Evolutionary conservation across 352 stramenopile species (phyloP).

Genomic region (Pythium diclinum): DNA sequence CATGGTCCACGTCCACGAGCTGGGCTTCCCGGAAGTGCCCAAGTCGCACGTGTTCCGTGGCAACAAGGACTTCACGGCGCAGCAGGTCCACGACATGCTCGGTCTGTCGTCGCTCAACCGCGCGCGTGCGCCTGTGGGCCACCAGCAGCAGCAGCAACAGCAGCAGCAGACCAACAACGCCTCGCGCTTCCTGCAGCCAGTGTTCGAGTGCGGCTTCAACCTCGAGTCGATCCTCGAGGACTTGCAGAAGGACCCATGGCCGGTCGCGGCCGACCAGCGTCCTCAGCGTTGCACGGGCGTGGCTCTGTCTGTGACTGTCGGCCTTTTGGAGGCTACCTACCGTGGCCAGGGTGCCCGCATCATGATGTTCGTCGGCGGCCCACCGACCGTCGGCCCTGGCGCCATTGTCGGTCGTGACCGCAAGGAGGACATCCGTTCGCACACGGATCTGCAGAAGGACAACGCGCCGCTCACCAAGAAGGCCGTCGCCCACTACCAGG

Average conservation of each 20-base stretch:
- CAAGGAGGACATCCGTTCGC: conserved; percentile 97
- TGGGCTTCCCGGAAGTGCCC: conserved; percentile 94
- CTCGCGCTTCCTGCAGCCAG: conserved; percentile 94
- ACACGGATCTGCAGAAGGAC: conserved; percentile 95
- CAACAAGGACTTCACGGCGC: conserved; percentile 96
- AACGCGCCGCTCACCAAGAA: conserved; percentile 95
- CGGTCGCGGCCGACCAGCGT: conserved; percentile 94
- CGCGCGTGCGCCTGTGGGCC: conserved; percentile 39
- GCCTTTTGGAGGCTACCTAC: conserved; percentile 95
- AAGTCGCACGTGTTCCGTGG: conserved; percentile 99
- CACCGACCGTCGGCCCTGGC: conserved; percentile 95
- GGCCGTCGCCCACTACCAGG: conserved; percentile 94
- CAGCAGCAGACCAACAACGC: conserved; percentile 84
- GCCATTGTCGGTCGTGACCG: conserved; percentile 94
- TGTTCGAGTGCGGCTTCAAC: conserved; percentile 96
- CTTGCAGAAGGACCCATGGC: conserved; percentile 97
- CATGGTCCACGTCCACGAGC: conserved; percentile 99
- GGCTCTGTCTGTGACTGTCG: conserved; percentile 95
- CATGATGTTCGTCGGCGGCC: conserved; percentile 98
- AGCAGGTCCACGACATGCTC: conserved; percentile 96
- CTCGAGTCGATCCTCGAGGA: conserved; percentile 98
- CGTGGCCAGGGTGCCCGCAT: conserved; percentile 94
- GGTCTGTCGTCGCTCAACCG: conserved; percentile 78
- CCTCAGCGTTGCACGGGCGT: conserved; percentile 95
- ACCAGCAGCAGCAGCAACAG: conserved; percentile 56